Evolutionary conservation across 106 monocot genomes (phyloP).

Genomic region (Dendrobium officinale): DNA sequence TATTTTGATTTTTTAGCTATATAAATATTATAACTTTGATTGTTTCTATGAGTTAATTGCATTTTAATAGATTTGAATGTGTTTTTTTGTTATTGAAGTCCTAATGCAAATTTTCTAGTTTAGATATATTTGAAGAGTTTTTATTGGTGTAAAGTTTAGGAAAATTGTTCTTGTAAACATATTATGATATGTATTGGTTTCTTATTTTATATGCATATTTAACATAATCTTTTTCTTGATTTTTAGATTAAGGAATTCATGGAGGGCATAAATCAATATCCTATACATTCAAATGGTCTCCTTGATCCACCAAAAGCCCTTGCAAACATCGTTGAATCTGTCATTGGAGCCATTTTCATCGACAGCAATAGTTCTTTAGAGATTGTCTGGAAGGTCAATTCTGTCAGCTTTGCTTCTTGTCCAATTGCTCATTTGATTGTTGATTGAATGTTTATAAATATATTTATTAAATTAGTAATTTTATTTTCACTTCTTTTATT

Average conservation of each 20-base stretch:
- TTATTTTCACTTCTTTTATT: too few relatives aligned
- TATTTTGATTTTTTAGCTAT: too few relatives aligned
- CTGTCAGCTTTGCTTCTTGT: background rate
- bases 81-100: too few relatives aligned
- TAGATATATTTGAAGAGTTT: too few relatives aligned
- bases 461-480: too few relatives aligned
- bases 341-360: conserved; percentile 45
- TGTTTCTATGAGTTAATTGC: too few relatives aligned
- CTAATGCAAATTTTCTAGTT: too few relatives aligned
- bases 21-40: too few relatives aligned
- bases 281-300: conserved; percentile 46
- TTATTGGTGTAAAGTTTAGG: too few relatives aligned
- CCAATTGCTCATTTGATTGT: background rate
- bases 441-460: background rate
- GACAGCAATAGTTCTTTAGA: conserved; percentile 29
- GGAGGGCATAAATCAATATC: conserved; percentile 24
- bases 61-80: too few relatives aligned
- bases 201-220: background rate
- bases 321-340: conserved; percentile 37
- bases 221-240: background rate
- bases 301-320: conserved; percentile 50
- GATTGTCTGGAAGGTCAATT: conserved; percentile 29
- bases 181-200: too few relatives aligned
- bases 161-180: too few relatives aligned
- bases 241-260: conserved; percentile 35